A percentile compares a stretch with the other conserved stretches of the same genome.
phyloP scores from a whole-genome alignment of 306 rosid genomes.

The Casuarina cunninghamiana region DNA sequence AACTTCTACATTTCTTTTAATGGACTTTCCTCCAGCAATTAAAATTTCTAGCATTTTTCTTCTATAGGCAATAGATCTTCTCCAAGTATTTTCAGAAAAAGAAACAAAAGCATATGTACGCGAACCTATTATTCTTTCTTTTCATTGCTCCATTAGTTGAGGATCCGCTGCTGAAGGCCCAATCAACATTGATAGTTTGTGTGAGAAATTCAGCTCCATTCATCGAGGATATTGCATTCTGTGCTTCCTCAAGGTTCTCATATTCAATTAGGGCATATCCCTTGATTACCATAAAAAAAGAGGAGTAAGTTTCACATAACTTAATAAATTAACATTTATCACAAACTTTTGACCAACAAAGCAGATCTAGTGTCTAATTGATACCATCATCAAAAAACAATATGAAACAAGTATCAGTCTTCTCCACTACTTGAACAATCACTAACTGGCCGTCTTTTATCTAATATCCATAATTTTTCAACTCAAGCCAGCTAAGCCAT shows the following conservation, averaged over 20 bases:
- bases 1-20: not conserved
- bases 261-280: constrained; percentile 63
- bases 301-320: not conserved
- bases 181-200: constrained; percentile 73
- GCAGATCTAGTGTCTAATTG: not conserved
- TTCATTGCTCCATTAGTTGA: constrained; percentile 60
- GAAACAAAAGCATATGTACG: not conserved
- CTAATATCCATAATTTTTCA: not conserved
- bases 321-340: not conserved
- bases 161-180: constrained; percentile 98
- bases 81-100: not conserved
- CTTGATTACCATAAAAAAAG: constrained; percentile 12
- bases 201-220: constrained; percentile 81
- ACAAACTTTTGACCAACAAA: not conserved
- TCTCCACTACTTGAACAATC: not conserved
- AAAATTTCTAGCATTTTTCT: constrained; percentile 1
- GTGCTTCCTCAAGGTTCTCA: constrained; percentile 64
- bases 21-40: not conserved
- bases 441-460: not conserved
- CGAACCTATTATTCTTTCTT: constrained; percentile 81
- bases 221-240: constrained; percentile 78
- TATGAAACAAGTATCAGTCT: not conserved
- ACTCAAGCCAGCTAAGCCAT: not conserved
- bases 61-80: not conserved
- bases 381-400: not conserved